Evolutionary conservation across 805 yeast species (phyloP).

Genomic region (Yamadazyma endophytica): DNA sequence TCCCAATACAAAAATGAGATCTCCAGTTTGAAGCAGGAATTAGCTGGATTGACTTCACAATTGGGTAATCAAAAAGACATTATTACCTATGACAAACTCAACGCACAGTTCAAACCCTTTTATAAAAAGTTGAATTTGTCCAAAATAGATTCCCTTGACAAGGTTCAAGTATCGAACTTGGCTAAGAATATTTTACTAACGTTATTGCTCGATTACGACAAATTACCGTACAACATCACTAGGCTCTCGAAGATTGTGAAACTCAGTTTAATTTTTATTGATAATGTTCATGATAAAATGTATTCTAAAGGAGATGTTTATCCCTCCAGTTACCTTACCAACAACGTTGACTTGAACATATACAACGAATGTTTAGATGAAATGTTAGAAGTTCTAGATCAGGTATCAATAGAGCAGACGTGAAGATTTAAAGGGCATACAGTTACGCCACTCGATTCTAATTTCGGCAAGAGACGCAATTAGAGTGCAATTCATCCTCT

Average conservation of each 20-base stretch:
- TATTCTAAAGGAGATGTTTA: conserved; percentile 16
- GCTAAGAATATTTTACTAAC: conserved; percentile 32
- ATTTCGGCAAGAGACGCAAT: too few species aligned
- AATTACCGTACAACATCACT: conserved; percentile 21
- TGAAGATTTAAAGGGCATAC: neutral
- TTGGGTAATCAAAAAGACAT: neutral
- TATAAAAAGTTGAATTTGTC: conserved; percentile 22
- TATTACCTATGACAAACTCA: neutral
- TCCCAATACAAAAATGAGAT: neutral
- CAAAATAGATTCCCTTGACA: conserved; percentile 25
- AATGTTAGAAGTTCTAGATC: conserved; percentile 2
- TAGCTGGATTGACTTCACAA: neutral
- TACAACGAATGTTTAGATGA: conserved; percentile 10
- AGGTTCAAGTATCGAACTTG: conserved; percentile 24
- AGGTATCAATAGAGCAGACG: neutral
- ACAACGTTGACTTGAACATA: conserved; percentile 6
- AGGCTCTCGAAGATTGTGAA: conserved; percentile 25
- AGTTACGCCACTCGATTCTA: neutral
- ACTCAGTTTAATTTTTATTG: conserved; percentile 24
- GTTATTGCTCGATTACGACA: conserved; percentile 23
- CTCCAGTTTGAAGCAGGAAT: neutral
- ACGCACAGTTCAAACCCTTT: conserved; percentile 19
- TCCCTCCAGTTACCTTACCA: conserved; percentile 26
- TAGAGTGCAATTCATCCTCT: too few species aligned
- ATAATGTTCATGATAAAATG: conserved; percentile 24